These are phyloP conservation scores for Malbranchea cinnamomea DNA, from an alignment of 2,329 filamentous ascomycete genomes.

Conservation along the genomic window DNA sequence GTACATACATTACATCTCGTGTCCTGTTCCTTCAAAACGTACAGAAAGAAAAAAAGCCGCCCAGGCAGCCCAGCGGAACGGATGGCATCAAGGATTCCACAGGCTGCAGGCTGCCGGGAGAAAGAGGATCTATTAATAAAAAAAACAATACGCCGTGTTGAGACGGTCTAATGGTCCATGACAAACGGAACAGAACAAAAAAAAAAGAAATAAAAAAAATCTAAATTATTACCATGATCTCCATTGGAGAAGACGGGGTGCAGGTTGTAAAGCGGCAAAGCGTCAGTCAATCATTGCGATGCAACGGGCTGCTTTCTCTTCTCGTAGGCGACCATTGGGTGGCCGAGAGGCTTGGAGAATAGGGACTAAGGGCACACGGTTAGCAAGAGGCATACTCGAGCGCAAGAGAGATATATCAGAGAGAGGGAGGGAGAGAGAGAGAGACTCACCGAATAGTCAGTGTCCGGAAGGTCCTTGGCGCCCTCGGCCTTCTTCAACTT, in stretches of 20 bases:
- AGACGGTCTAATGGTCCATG: too few relatives aligned
- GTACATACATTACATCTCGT: too few relatives aligned
- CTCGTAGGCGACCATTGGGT: slow-evolving; percentile 41
- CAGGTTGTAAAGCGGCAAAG: too few relatives aligned
- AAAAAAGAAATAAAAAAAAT: slow-evolving; percentile 10
- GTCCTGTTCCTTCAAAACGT: too few relatives aligned
- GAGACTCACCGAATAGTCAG: slow-evolving; percentile 39
- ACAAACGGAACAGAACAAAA: too few relatives aligned
- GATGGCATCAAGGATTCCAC: too few relatives aligned
- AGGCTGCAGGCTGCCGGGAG: too few relatives aligned
- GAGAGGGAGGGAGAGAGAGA: not conserved
- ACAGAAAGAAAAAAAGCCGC: too few relatives aligned
- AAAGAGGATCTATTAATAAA: too few relatives aligned
- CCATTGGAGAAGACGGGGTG: too few relatives aligned
- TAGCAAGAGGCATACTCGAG: slow-evolving; percentile 5
- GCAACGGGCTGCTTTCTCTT: slow-evolving; percentile 6
- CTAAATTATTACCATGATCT: slow-evolving; percentile 9
- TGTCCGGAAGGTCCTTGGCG: slow-evolving; percentile 23
- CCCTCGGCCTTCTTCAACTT: slow-evolving; percentile 65
- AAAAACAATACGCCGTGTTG: too few relatives aligned
- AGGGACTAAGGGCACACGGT: slow-evolving; percentile 31
- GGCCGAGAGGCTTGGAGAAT: slow-evolving; percentile 58
- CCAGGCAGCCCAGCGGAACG: too few relatives aligned
- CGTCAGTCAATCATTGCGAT: slow-evolving; percentile 8
- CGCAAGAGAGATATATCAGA: not conserved